phyloP scores from a whole-genome alignment of 345 rosid genomes.

The Adansonia digitata region DNA sequence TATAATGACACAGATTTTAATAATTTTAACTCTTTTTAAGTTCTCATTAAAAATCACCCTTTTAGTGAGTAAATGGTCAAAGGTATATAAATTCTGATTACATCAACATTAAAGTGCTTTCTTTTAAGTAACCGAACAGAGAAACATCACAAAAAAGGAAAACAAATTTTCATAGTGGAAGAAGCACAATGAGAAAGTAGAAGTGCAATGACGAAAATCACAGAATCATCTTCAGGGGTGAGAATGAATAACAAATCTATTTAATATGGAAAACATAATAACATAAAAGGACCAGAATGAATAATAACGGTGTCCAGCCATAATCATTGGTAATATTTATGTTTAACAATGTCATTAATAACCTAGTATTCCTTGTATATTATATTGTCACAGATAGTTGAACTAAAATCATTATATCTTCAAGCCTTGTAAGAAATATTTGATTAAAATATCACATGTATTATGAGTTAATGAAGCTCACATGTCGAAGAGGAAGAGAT shows the following conservation, averaged over 20 bases:
- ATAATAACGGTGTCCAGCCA: neutral
- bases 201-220: constrained; percentile 4
- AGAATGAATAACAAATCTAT: neutral
- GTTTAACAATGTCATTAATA: neutral
- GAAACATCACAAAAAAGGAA: neutral
- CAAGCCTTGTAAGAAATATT: neutral
- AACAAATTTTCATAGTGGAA: neutral
- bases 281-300: neutral
- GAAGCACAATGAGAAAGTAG: neutral
- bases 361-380: constrained; percentile 4
- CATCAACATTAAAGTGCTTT: neutral
- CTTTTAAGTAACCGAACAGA: constrained; percentile 1
- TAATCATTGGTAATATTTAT: neutral
- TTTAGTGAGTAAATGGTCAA: neutral
- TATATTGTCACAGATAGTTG: neutral
- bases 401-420: neutral
- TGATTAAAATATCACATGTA: neutral
- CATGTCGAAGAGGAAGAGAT: constrained; percentile 94
- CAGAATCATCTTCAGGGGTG: neutral
- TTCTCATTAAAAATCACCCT: neutral
- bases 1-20: neutral
- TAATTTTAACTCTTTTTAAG: neutral
- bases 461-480: constrained; percentile 38
- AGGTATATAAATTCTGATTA: neutral
- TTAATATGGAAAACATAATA: neutral